phyloP scores from a whole-genome alignment of 495 filamentous ascomycete species.

The Hypoxylon cercidicola region DNA sequence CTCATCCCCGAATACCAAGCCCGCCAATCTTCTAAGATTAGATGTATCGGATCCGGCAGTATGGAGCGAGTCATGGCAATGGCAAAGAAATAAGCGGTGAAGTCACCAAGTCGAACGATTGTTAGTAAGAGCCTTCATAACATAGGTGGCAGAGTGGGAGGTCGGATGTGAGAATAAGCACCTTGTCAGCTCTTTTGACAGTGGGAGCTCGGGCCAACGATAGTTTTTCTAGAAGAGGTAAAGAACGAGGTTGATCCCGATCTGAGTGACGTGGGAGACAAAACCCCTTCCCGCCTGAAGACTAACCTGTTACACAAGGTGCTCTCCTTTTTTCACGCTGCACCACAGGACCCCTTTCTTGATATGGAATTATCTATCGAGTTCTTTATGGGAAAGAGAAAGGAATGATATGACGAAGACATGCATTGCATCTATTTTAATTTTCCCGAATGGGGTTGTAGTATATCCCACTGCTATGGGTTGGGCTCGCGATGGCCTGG shows the following conservation, averaged over 20 bases:
- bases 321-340: not conserved
- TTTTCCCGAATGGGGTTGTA: too few relatives aligned
- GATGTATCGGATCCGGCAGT: not conserved
- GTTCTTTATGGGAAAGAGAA: not conserved
- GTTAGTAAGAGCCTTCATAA: not conserved
- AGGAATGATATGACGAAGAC: too few relatives aligned
- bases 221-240: constrained; percentile 29
- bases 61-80: not conserved
- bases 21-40: not conserved
- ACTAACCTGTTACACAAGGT: constrained; percentile 25
- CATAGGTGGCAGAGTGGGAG: too few relatives aligned
- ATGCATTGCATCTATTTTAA: too few relatives aligned
- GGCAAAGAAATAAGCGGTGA: constrained; percentile 34
- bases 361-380: not conserved
- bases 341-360: not conserved
- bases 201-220: constrained; percentile 32
- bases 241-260: constrained; percentile 27
- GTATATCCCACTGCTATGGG: too few relatives aligned
- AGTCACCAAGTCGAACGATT: constrained; percentile 15
- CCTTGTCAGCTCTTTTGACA: constrained; percentile 23
- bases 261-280: constrained; percentile 29
- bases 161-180: constrained; percentile 26
- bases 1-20: too few relatives aligned
- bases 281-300: constrained; percentile 33
- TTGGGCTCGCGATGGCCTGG: too few relatives aligned